Percentiles rank a stretch among this genome's conserved stretches.
phyloP scores from a whole-genome alignment of 345 rosid species.

The Barbarea vulgaris region DNA sequence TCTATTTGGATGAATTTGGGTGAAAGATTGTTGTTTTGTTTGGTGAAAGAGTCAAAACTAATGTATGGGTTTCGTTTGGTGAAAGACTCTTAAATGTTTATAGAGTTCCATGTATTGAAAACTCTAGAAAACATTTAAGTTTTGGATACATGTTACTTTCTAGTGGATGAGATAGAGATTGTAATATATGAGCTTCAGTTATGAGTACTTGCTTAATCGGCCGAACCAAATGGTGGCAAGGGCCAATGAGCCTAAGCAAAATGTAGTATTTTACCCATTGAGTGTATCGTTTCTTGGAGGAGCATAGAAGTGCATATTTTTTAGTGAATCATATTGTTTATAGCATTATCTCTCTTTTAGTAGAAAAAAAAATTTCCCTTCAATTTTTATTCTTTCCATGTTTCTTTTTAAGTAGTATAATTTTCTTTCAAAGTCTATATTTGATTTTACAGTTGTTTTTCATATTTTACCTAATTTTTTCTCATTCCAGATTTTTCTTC shows the following conservation, averaged over 20 bases:
- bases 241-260: not conserved
- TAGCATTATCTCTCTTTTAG: not conserved
- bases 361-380: not conserved
- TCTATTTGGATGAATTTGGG: slow-evolving; percentile 13
- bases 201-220: no score
- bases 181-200: not conserved
- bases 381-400: not conserved
- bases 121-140: not conserved
- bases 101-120: not conserved
- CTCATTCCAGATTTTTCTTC: no score
- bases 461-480: not conserved
- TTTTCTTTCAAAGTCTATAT: not conserved
- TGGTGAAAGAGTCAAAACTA: not conserved
- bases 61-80: not conserved
- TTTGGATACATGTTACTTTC: not conserved
- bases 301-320: not conserved
- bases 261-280: not conserved
- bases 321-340: not conserved
- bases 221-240: not conserved
- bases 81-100: not conserved
- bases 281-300: not conserved
- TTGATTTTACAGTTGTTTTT: not conserved
- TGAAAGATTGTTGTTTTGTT: slow-evolving; percentile 4
- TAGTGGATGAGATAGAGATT: not conserved
- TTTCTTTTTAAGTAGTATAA: not conserved